Percentiles rank a stretch among this genome's conserved stretches.
These are phyloP conservation scores for Saturnispora sekii DNA, from an alignment of 805 yeast species.

Conservation along the genomic window DNA sequence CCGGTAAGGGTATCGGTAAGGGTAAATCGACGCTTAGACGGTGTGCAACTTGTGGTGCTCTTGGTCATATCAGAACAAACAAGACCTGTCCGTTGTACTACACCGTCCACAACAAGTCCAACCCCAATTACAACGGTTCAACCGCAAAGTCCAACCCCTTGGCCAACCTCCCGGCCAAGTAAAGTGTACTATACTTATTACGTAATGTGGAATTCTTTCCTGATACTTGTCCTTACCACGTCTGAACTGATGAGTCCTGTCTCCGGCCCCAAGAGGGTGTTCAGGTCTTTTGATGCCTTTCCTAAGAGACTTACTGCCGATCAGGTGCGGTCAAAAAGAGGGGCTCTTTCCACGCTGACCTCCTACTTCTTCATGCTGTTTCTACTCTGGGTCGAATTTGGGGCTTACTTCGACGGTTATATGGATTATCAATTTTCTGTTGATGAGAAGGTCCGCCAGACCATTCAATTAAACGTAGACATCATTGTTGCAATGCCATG, in stretches of 20 bases:
- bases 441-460: conserved; percentile 47
- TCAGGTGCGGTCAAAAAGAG: conserved; percentile 63
- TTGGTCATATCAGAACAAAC: conserved; percentile 91
- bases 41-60: conserved; percentile 92
- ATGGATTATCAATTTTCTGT: conserved; percentile 72
- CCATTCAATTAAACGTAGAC: conserved; percentile 67
- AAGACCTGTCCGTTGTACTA: conserved; percentile 84
- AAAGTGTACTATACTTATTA: not conserved
- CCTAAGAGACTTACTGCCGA: conserved; percentile 67
- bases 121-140: conserved; percentile 26
- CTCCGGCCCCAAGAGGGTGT: conserved; percentile 10
- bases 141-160: conserved; percentile 9
- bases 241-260: not conserved
- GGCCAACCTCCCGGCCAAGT: not conserved
- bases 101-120: conserved; percentile 28
- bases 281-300: conserved; percentile 58
- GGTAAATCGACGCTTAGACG: conserved; percentile 67
- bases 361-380: conserved; percentile 55
- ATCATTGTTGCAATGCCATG: conserved; percentile 81
- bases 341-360: conserved; percentile 62
- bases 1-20: conserved; percentile 65
- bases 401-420: conserved; percentile 75
- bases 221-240: not conserved
- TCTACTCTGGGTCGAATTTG: conserved; percentile 75
- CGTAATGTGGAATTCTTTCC: not conserved